Evolutionary conservation across 2,329 filamentous ascomycete species (phyloP).

Genomic region (Penicillium occitanis): DNA sequence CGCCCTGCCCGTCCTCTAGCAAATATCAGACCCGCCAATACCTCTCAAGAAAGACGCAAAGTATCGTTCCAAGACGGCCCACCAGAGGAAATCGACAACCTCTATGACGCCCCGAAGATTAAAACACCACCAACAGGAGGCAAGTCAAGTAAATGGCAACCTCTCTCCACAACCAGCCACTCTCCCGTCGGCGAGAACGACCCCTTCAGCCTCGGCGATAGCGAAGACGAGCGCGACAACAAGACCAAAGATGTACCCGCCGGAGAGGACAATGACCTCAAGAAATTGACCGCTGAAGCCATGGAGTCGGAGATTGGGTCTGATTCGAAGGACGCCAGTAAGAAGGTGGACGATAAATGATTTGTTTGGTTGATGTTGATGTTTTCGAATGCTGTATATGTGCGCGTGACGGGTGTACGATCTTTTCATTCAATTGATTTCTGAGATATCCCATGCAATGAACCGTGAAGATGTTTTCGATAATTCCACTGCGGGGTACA

Average conservation of each 20-base stretch:
- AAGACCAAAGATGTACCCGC: slow-evolving; percentile 63
- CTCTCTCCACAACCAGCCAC: slow-evolving; percentile 72
- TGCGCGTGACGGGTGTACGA: slow-evolving; percentile 6
- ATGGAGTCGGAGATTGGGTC: slow-evolving; percentile 43
- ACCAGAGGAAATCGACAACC: slow-evolving; percentile 74
- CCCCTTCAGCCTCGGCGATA: slow-evolving; percentile 93
- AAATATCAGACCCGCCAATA: slow-evolving; percentile 79
- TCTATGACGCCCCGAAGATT: slow-evolving; percentile 65
- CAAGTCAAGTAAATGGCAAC: slow-evolving; percentile 95
- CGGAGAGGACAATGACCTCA: slow-evolving; percentile 57
- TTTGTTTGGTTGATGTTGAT: slow-evolving; percentile 12
- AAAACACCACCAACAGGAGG: slow-evolving; percentile 51
- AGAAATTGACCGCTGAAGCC: slow-evolving; percentile 60
- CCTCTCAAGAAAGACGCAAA: slow-evolving; percentile 54
- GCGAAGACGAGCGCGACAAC: slow-evolving; percentile 80
- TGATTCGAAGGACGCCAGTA: slow-evolving; percentile 28
- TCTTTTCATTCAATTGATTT: slow-evolving; percentile 14
- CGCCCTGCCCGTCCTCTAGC: slow-evolving; percentile 64
- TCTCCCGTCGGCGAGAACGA: slow-evolving; percentile 86
- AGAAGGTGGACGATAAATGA: slow-evolving; percentile 31
- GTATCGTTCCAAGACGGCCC: slow-evolving; percentile 62
- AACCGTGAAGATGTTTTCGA: slow-evolving; percentile 6
- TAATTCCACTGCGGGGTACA: neutral
- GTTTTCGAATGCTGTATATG: neutral
- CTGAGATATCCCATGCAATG: slow-evolving; percentile 21